A percentile compares a stretch with the other conserved stretches of the same genome.
phyloP scores from a whole-genome alignment of 352 stramenopile genomes.

The Phytophthora rubi region DNA sequence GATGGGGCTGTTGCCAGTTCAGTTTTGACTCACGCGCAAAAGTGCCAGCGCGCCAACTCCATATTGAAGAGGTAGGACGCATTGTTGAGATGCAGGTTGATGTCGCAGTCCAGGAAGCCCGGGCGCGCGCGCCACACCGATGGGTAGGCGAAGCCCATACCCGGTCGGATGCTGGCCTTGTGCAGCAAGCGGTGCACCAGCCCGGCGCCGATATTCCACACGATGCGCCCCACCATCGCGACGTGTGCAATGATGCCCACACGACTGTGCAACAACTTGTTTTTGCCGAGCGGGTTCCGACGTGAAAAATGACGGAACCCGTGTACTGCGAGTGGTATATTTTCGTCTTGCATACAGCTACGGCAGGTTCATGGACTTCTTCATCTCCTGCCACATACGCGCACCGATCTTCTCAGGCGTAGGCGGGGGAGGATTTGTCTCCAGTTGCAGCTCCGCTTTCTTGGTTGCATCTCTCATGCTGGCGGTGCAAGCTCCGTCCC shows the following conservation, averaged over 20 bases:
- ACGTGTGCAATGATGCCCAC: not conserved
- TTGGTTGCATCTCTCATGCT: conserved; percentile 40
- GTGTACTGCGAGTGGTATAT: not conserved
- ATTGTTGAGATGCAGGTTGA: conserved; percentile 89
- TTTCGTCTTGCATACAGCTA: conserved; percentile 6
- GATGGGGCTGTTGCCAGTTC: not conserved
- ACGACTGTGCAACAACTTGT: not conserved
- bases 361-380: conserved; percentile 36
- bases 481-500: conserved; percentile 35
- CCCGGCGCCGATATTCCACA: conserved; percentile 77
- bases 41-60: conserved; percentile 86
- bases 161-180: conserved; percentile 54
- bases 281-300: conserved; percentile 15
- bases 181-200: conserved; percentile 69
- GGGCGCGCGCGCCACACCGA: conserved; percentile 75
- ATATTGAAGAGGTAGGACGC: conserved; percentile 82
- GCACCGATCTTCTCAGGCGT: conserved; percentile 27
- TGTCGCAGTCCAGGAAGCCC: conserved; percentile 77
- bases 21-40: conserved; percentile 55
- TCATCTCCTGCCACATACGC: conserved; percentile 31
- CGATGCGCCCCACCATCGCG: conserved; percentile 73
- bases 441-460: conserved; percentile 16
- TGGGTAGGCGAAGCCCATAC: conserved; percentile 70
- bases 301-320: conserved; percentile 24
- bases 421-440: conserved; percentile 3